Base-by-base conservation (phyloP, 108 stramenopile genomes). In the Asterionellopsis glacialis region DNA sequence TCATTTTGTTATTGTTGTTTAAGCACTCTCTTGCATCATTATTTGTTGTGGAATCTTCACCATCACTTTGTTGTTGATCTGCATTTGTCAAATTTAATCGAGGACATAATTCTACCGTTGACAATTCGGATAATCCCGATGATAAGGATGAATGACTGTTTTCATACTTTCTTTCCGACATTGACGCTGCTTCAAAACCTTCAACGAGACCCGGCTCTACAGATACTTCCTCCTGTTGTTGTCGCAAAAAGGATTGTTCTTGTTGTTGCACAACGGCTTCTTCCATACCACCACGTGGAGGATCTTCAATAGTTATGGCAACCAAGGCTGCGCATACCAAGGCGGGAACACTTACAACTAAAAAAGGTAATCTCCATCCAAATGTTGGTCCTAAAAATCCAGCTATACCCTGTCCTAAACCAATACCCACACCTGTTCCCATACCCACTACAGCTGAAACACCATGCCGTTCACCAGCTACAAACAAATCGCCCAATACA, bases 361-460 rank as follows among this genome's bases (percentile, higher is more conserved):
- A 23, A 70, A 94, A 94, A 0, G 93, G 93, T 15, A 83, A 39
- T 60, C 88, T 69, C 93, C 93, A 94, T 18, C 89, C 89, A 67
- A 64, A 79, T 0, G 59, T 61, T 12, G 93, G 89, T 24, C 93
- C 93, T 11, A 94, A 39, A 47, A 83, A 77, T 16, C 93, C 93
- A 14, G 89, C 81, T 15, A 85, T 40, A 12, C 77, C 83, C 73
- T 90, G 88, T 55, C 88, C 88, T 11, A 90, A 23, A 3, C 74
- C 59, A 41, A 87, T 82, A 3, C 92, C 92, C 25, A 79, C 51
- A 0, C 88, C 87, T 24, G 79, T 76, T 22, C 88, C 87, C 45
- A 83, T 79, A 11, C 82, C 70, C 15, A 93, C 87, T 1, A 83
- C 21, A 0, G 87, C 85, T 41, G 75, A 73, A 14, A 90, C 88